Evolutionary conservation across 495 filamentous ascomycete species (phyloP).

Genomic region (Aspergillus biplanus): DNA sequence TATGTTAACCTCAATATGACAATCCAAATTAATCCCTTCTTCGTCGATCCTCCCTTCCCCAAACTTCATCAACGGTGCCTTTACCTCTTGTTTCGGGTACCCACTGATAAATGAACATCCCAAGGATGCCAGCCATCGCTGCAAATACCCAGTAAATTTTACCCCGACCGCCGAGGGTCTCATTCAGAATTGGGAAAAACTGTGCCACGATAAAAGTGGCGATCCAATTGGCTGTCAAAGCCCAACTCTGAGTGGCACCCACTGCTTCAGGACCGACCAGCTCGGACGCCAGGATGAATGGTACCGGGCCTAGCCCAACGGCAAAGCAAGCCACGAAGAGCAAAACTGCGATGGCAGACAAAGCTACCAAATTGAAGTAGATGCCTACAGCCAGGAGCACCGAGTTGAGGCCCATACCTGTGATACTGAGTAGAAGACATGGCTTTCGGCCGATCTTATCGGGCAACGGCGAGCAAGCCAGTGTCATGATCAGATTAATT

Average conservation of each 20-base stretch:
- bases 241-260: constrained; percentile 84
- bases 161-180: constrained; percentile 71
- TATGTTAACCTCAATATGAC: neutral
- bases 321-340: constrained; percentile 88
- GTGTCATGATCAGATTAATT: constrained; percentile 83
- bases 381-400: constrained; percentile 78
- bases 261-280: constrained; percentile 87
- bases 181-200: constrained; percentile 87
- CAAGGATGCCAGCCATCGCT: constrained; percentile 66
- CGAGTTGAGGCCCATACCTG: constrained; percentile 79
- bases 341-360: constrained; percentile 80
- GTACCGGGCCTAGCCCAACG: constrained; percentile 89
- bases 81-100: constrained; percentile 89
- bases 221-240: constrained; percentile 83
- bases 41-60: constrained; percentile 60
- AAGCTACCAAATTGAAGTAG: constrained; percentile 62
- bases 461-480: constrained; percentile 77
- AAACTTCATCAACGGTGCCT: constrained; percentile 81
- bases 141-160: constrained; percentile 90
- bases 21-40: constrained; percentile 37
- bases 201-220: constrained; percentile 91
- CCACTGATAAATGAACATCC: constrained; percentile 64
- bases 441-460: constrained; percentile 85
- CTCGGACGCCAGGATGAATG: constrained; percentile 90
- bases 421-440: constrained; percentile 77